Base-by-base conservation (phyloP, 192 early-diverging fungal species). In the Coemansia sp. region DNA sequence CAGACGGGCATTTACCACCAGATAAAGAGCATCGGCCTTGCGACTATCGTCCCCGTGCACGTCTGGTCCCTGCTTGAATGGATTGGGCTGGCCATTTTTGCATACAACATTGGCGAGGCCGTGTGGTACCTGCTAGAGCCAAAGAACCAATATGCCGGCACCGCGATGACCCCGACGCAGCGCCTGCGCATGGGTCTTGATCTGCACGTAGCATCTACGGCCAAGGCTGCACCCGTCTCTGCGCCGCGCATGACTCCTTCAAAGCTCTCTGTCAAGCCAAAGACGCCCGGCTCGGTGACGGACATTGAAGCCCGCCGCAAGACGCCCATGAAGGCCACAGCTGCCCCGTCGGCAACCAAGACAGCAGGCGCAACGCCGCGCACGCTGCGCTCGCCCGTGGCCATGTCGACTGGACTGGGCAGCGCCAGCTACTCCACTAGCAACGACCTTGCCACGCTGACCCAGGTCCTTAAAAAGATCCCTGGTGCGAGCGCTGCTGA, bases 81-180 rank as follows among this genome's bases (percentile, higher is more conserved):
- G 62, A 13, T 58, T n/a, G 65, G 61, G 16, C 16, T 69, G 50
- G 47, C 55, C 3, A 13, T 75, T 7, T 58, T 78, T 18, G 55
- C 48, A 24, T 83, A 71, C 65, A 83, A 83, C 36, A 63, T 75
- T 9, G 66, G 67, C 45, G 81, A 83, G 59, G 69, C 75, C 0
- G 59, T 65, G 29, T 83, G 81, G 81, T 50, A 24, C 16, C 53
- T 83, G 59, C 24, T 83, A 18, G 68, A 74, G 56, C 74, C 74
- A n/a, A 56, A 67, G 28, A 56, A 58, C 24, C 63, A 72, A 34
- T 74, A 82, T 42, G 29, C 67, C 0, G 63, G 69, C 11, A 27
- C 63, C 9, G 67, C 70, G 4, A 69, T 82, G 69, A 76, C 70
- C 16, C 61, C 73, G 22, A 60, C 24, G 14, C 80, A 78, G 62